Evolutionary conservation across 352 stramenopile genomes (phyloP).

Genomic region (Phytopythium kandeliae): DNA sequence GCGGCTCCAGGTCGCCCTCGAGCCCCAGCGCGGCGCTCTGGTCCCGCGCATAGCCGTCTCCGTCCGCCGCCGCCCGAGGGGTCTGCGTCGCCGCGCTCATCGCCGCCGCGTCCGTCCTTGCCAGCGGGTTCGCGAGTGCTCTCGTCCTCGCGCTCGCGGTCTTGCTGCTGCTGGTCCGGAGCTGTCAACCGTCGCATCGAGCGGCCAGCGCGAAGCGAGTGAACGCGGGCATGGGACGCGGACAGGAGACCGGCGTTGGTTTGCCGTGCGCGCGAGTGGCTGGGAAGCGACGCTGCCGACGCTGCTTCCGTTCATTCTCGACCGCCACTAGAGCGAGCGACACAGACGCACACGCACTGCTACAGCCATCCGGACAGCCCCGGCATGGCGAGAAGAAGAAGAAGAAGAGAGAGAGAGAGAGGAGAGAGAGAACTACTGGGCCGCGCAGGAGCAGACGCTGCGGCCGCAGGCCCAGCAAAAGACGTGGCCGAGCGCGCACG

Average conservation of each 20-base stretch:
- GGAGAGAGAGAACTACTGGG: no score
- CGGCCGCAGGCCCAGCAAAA: slow-evolving; percentile 37
- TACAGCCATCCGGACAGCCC: not conserved
- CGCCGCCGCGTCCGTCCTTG: not conserved
- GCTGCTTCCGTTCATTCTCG: no score
- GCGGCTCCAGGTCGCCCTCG: slow-evolving; percentile 12
- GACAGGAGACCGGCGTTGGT: no score
- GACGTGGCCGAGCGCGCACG: slow-evolving; percentile 22
- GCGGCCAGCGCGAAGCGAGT: not conserved
- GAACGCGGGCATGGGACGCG: not conserved
- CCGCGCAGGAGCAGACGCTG: slow-evolving; percentile 14
- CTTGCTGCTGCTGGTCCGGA: no score
- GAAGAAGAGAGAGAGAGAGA: no score
- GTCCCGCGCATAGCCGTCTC: slow-evolving; percentile 6
- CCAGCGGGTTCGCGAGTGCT: not conserved
- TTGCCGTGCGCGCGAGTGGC: no score
- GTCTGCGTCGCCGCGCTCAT: not conserved
- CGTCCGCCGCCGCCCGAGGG: no score
- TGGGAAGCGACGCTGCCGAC: no score
- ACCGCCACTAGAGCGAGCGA: no score
- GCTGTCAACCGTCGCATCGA: slow-evolving; percentile 1
- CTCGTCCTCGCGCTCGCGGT: not conserved
- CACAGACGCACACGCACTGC: not conserved
- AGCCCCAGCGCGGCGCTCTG: slow-evolving; percentile 11
- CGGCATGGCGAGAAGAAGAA: no score